Percentiles rank a stretch among this genome's conserved stretches.
Evolutionary conservation across 345 rosid species (phyloP).

Genomic region (Nasturtium officinale): DNA sequence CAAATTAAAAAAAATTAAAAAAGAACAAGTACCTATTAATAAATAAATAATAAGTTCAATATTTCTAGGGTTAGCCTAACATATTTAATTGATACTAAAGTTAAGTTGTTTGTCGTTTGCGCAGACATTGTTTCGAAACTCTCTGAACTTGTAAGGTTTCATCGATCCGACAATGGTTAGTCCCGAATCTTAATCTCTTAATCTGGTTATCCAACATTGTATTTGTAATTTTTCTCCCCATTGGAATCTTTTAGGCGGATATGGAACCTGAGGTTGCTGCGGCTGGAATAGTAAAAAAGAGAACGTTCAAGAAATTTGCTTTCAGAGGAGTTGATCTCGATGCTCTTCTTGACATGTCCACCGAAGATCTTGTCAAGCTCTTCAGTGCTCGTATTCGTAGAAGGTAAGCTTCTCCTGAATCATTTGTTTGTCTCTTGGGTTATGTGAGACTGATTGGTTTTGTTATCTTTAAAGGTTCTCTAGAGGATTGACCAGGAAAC

Average conservation of each 20-base stretch:
- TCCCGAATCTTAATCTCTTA: not conserved
- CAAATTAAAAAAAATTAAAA: not conserved
- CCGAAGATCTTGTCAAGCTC: conserved; percentile 72
- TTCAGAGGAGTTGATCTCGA: conserved; percentile 81
- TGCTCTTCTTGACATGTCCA: conserved; percentile 70
- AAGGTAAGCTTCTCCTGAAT: conserved; percentile 42
- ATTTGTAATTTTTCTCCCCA: not conserved
- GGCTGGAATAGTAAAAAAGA: conserved; percentile 60
- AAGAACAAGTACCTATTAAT: not conserved
- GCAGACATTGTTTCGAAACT: conserved; percentile 8
- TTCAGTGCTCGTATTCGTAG: conserved; percentile 63
- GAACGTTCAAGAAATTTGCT: conserved; percentile 78
- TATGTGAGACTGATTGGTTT: not conserved
- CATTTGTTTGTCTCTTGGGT: not conserved
- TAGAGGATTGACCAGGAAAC: conserved; percentile 68
- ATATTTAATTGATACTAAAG: conserved; percentile 3
- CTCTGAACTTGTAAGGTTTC: not conserved
- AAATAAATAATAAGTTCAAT: not conserved
- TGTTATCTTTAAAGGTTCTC: conserved; percentile 50
- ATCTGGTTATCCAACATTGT: not conserved
- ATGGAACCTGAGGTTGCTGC: conserved; percentile 48
- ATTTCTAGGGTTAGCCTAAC: not conserved
- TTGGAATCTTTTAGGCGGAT: conserved; percentile 45
- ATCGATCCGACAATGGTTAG: conserved; percentile 22
- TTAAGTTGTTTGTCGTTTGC: conserved; percentile 24